Percentiles rank a stretch among this genome's conserved stretches.
phyloP scores from a whole-genome alignment of 2,329 filamentous ascomycete species.

The Dactylonectria estremocensis region DNA sequence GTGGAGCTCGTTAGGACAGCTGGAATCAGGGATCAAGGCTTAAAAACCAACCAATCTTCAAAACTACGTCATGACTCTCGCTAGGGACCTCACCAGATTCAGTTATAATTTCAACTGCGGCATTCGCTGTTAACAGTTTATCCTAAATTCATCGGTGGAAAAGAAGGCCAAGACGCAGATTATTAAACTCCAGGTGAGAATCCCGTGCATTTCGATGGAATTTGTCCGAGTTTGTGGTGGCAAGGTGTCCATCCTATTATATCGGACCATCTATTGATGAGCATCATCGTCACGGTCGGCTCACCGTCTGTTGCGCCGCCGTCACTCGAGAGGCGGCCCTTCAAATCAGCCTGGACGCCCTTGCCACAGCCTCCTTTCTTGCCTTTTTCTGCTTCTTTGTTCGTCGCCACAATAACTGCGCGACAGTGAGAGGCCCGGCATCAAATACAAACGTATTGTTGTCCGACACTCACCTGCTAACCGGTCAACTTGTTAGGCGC shows the following conservation, averaged over 20 bases:
- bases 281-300: neutral
- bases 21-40: slow-evolving; percentile 4
- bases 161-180: neutral
- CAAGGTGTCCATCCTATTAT: neutral
- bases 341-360: slow-evolving; percentile 1
- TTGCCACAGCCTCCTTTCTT: neutral
- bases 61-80: slow-evolving; percentile 12
- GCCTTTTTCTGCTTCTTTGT: neutral
- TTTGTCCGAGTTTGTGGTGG: neutral
- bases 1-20: neutral
- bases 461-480: neutral
- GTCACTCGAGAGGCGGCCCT: neutral
- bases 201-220: neutral
- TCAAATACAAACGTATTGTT: neutral
- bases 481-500: neutral
- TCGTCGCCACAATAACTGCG: neutral
- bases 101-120: neutral
- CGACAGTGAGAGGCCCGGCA: neutral
- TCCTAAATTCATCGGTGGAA: neutral
- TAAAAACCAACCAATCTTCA: neutral
- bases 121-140: neutral
- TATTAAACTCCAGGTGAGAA: neutral
- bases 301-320: neutral
- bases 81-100: neutral
- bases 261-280: neutral